Base-by-base conservation (phyloP, 2,329 filamentous ascomycete genomes). In the Trichoderma polysporum region DNA sequence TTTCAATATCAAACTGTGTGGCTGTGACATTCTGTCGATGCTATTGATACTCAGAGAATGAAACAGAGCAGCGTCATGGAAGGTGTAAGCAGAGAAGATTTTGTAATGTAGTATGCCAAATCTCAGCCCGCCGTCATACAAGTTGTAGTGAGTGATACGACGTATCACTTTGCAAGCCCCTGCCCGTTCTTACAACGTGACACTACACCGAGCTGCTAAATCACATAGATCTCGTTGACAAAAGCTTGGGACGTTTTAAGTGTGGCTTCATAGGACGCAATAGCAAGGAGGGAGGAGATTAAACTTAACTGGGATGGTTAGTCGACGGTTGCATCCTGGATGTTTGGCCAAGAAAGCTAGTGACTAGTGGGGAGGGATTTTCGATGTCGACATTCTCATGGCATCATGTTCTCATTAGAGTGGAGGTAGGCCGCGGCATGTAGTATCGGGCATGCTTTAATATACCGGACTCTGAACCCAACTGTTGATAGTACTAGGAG, bases 331-430 rank as follows among this genome's bases (percentile, higher is more conserved):
- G 29, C 35, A 41, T 63, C 35, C 35, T 45, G 49, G 59, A 63
- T 63, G 35, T 17, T 47, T n/a, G 37, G 35, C 33, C 56, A 59
- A 59, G 56, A 50, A 27, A 35, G 41, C 57, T 35, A 50, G 31
- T 17, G 19, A 35, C 47, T 9, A 35, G 49, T n/a, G 50, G n/a
- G 37, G 60, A 56, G 50, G 60, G 50, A 63, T 54, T 54, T 63
- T 54, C 19, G 25, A 63, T 63, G 50, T 63, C 50, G 60, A 56
- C 27, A 15, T 47, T 1, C 29, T 37, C 50, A 39, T 56, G 19
- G 27, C 29, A 63, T 63, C 60, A 63, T 63, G 37, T 33, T 54
- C 19, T 35, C 27, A 45, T 45, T 17, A 13, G 29, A 37, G 60
- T 35, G 49, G 60, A 63, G 50, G 50, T 19, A 45, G 25, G 35